Evolutionary conservation across 2,329 filamentous ascomycete genomes (phyloP).

Genomic region (Aspergillus sergii): DNA sequence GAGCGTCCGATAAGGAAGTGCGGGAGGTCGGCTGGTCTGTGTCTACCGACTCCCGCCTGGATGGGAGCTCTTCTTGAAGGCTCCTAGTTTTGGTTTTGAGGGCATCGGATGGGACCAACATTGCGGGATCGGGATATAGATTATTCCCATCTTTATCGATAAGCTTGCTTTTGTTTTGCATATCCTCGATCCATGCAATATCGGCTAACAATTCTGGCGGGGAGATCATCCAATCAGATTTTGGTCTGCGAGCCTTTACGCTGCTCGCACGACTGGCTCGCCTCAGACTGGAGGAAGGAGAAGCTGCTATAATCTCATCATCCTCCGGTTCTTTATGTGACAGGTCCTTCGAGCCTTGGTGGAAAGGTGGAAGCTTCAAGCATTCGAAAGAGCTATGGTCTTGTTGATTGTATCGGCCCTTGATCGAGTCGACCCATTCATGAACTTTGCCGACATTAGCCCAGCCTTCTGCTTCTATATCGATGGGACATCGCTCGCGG

Average conservation of each 20-base stretch:
- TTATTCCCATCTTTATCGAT: slow-evolving; percentile 76
- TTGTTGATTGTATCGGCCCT: slow-evolving; percentile 50
- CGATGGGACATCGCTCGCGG: slow-evolving; percentile 72
- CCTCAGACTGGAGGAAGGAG: slow-evolving; percentile 46
- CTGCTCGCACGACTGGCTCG: slow-evolving; percentile 44
- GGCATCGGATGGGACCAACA: slow-evolving; percentile 24
- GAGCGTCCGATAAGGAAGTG: slow-evolving; percentile 46
- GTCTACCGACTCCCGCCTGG: slow-evolving; percentile 27
- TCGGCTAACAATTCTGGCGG: slow-evolving; percentile 88
- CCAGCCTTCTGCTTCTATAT: slow-evolving; percentile 77
- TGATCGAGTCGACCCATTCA: slow-evolving; percentile 74
- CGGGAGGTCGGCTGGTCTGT: slow-evolving; percentile 26
- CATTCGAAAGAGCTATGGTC: slow-evolving; percentile 49
- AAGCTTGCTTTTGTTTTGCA: slow-evolving; percentile 75
- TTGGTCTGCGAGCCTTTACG: slow-evolving; percentile 68
- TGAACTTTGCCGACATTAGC: slow-evolving; percentile 71
- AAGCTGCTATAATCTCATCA: slow-evolving; percentile 27
- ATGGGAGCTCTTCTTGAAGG: slow-evolving; percentile 17
- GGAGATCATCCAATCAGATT: slow-evolving; percentile 81
- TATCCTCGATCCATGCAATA: slow-evolving; percentile 85
- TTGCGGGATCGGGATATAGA: slow-evolving; percentile 55
- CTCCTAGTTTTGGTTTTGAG: slow-evolving; percentile 12
- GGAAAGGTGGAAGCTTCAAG: slow-evolving; percentile 48
- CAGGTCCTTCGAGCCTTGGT: slow-evolving; percentile 21
- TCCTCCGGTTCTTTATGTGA: slow-evolving; percentile 26